These are phyloP conservation scores for Apiotrichum laibachii DNA, from an alignment of 1,284 basidiomycete species.

Conservation along the genomic window DNA sequence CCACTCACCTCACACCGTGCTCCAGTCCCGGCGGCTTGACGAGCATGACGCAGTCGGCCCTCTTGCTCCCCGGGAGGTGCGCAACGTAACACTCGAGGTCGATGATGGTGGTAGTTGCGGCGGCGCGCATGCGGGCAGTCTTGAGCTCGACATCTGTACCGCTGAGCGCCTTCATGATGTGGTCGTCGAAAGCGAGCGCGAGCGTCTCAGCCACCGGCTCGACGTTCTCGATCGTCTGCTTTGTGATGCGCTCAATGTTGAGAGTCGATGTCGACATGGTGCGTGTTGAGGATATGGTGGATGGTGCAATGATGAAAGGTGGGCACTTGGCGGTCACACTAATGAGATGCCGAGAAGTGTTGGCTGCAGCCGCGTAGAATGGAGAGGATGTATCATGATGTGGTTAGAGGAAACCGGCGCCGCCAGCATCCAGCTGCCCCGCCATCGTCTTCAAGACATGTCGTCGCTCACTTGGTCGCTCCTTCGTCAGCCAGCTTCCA, in stretches of 20 bases:
- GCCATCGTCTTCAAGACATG: too few species aligned
- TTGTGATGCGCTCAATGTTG: not conserved
- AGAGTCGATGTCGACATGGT: not conserved
- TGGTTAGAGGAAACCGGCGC: too few species aligned
- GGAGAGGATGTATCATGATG: too few species aligned
- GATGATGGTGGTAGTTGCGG: not conserved
- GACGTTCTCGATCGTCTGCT: not conserved
- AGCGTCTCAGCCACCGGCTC: not conserved
- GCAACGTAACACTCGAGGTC: slow-evolving; percentile 6
- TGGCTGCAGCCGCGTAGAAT: not conserved
- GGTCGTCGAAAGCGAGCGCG: slow-evolving; percentile 3
- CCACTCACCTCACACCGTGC: slow-evolving; percentile 5
- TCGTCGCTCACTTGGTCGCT: too few species aligned
- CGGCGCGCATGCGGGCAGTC: slow-evolving; percentile 4
- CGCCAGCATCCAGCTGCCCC: too few species aligned
- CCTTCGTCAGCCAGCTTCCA: too few species aligned
- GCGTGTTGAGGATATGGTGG: not conserved
- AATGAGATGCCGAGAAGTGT: not conserved
- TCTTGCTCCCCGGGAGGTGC: not conserved
- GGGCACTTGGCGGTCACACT: too few species aligned
- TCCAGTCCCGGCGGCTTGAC: slow-evolving; percentile 12
- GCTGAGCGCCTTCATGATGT: not conserved
- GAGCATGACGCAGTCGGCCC: slow-evolving; percentile 8
- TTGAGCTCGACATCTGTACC: not conserved
- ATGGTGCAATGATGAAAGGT: not conserved